Evolutionary conservation across 2,329 filamentous ascomycete genomes (phyloP), one percentile per base, ranked within the genome.

Genomic region (Chaetomiaceae sp.): DNA sequence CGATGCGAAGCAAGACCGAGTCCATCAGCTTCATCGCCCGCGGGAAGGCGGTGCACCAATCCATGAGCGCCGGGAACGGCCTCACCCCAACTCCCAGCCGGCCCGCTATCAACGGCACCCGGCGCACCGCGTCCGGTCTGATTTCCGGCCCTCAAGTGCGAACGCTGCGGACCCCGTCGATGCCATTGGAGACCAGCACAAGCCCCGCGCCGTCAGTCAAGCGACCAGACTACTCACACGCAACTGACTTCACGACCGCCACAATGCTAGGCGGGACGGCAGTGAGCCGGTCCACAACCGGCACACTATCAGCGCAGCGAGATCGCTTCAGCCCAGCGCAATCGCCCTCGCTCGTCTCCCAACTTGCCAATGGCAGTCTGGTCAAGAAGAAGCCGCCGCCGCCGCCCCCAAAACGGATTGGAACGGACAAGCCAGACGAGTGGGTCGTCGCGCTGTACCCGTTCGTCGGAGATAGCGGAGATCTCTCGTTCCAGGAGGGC

Each of bases 391-490:
- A 86, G 68, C 82, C 82, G 2, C 83, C 83, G 1, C 86, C 87
- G 0, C 87, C 87, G 0, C 87, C 88, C 0, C 75, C 79, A 2
- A 85, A 86, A 67, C 75, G 79, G 50, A 68, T 72, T 12, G 69
- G 76, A 1, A 74, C 73, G 31, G 70, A 72, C 56, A 73, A 75
- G 57, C 68, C 70, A 13, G 71, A 70, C 48, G 76, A 75, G 57
- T 89, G 74, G 57, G 85, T 88, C 19, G 82, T 83, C 10, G 89
- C 89, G 7, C 72, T 88, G 61, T 93, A 89, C 66, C 78, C 86
- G 57, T 95, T 90, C 64, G 74, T 76, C 2, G 87, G 85, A 62
- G 79, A 77, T 6, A 66, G 71, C 2, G 87, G 86, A 0, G 89
- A 95, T 65, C 65, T 95, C 45, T 76, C 76, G 2, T 95, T 95